Percentiles rank a stretch among this genome's conserved stretches.
Conservation (phyloP, 163 green algal genomes). For the Chloroidium sp. region DNA sequence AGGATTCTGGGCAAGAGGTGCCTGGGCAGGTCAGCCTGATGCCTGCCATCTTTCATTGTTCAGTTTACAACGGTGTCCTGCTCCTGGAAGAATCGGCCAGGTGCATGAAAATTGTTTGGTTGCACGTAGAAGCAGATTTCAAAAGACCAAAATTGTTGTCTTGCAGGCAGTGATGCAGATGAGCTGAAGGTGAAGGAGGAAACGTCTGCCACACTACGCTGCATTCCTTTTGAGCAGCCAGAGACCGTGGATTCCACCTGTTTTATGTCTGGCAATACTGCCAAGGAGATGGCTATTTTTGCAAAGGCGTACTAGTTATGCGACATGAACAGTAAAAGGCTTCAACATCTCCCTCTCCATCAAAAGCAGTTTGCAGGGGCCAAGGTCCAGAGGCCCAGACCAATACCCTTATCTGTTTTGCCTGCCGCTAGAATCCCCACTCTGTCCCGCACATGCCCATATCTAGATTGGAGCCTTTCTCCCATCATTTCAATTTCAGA, state of each 20-base stretch:
- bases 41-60: not conserved
- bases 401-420: too few species aligned
- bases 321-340: not conserved
- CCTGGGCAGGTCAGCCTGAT: constrained; percentile 46
- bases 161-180: constrained; percentile 66
- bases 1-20: constrained; percentile 86
- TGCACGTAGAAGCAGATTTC: not conserved
- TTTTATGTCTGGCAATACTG: constrained; percentile 70
- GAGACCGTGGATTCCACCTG: constrained; percentile 48
- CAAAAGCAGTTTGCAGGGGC: too few species aligned
- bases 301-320: constrained; percentile 79
- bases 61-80: not conserved
- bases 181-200: constrained; percentile 90
- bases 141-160: not conserved
- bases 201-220: constrained; percentile 89
- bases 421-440: too few species aligned
- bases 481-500: too few species aligned
- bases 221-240: constrained; percentile 94
- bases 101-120: not conserved
- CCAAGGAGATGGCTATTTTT: constrained; percentile 87
- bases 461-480: too few species aligned
- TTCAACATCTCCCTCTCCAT: too few species aligned
- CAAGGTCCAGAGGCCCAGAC: too few species aligned
- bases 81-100: not conserved
- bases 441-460: too few species aligned